These are phyloP conservation scores for Aureobasidium subglaciale DNA, from an alignment of 2,329 filamentous ascomycete species.

Conservation along the genomic window DNA sequence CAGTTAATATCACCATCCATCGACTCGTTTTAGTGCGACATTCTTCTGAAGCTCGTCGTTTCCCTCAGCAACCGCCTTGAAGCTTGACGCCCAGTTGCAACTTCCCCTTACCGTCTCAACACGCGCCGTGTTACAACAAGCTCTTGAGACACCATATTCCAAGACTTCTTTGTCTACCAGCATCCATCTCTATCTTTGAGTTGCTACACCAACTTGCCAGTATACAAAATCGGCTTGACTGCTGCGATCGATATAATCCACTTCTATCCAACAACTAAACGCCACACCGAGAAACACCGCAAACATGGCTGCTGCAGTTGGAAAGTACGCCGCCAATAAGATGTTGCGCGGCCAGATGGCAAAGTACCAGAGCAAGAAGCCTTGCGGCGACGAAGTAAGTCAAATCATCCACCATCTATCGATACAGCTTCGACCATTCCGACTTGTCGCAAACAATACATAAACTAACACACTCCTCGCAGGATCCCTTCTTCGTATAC, in stretches of 20 bases:
- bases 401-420: background rate
- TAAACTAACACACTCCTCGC: conserved; percentile 16
- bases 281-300: background rate
- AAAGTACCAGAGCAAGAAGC: conserved; percentile 40
- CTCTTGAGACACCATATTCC: background rate
- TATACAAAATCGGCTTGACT: background rate
- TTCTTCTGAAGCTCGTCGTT: conserved; percentile 5
- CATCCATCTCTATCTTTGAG: background rate
- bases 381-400: conserved; percentile 35
- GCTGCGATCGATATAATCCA: background rate
- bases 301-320: conserved; percentile 39
- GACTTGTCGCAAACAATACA: background rate
- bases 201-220: background rate
- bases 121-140: conserved; percentile 1
- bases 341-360: conserved; percentile 41
- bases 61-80: conserved; percentile 8
- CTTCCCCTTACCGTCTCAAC: conserved; percentile 2
- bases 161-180: background rate
- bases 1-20: background rate
- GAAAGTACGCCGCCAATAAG: conserved; percentile 45
- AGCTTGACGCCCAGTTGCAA: conserved; percentile 5
- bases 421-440: background rate
- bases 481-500: conserved; percentile 89
- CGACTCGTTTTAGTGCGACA: background rate
- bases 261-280: background rate